A percentile compares a stretch with the other conserved stretches of the same genome.
phyloP scores from a whole-genome alignment of 768 basidiomycete species.

The Trichaptum fuscoviolaceum region DNA sequence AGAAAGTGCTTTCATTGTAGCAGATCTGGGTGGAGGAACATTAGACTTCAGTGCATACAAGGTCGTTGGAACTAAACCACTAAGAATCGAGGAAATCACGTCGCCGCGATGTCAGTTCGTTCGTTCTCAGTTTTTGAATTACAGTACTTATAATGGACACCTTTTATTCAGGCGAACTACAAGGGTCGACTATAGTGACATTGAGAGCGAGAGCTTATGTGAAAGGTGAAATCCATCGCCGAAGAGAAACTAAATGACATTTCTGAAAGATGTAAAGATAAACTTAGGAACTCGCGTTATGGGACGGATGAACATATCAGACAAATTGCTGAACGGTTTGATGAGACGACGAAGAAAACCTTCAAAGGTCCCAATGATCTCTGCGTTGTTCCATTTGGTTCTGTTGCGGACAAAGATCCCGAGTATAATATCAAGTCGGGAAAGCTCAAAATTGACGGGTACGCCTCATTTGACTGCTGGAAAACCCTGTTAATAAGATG shows the following conservation, averaged over 20 bases:
- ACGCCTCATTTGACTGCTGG: conserved; percentile 4
- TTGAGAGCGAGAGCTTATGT: conserved; percentile 27
- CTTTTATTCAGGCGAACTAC: conserved; percentile 28
- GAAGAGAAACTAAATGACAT: not conserved
- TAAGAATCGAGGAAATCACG: not conserved
- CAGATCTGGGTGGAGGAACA: conserved; percentile 48
- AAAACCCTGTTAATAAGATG: not conserved
- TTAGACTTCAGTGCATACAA: conserved; percentile 37
- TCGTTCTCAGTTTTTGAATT: not conserved
- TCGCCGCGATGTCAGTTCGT: not conserved
- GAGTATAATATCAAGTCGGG: conserved; percentile 34
- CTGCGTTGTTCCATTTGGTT: conserved; percentile 38
- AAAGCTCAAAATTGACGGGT: conserved; percentile 35
- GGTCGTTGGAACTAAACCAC: not conserved
- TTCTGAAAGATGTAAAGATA: conserved; percentile 17
- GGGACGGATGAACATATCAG: conserved; percentile 28
- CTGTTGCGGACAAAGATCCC: conserved; percentile 32
- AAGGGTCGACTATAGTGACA: conserved; percentile 36
- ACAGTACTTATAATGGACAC: too few species aligned
- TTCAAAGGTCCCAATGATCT: conserved; percentile 35
- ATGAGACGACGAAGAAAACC: conserved; percentile 37
- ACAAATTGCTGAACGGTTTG: conserved; percentile 34
- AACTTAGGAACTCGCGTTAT: conserved; percentile 26
- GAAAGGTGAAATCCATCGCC: conserved; percentile 19
- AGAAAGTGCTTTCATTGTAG: conserved; percentile 28